A percentile compares a stretch with the other conserved stretches of the same genome.
Conservation (phyloP, 2,329 filamentous ascomycete genomes). For the Colletotrichum tropicale region DNA sequence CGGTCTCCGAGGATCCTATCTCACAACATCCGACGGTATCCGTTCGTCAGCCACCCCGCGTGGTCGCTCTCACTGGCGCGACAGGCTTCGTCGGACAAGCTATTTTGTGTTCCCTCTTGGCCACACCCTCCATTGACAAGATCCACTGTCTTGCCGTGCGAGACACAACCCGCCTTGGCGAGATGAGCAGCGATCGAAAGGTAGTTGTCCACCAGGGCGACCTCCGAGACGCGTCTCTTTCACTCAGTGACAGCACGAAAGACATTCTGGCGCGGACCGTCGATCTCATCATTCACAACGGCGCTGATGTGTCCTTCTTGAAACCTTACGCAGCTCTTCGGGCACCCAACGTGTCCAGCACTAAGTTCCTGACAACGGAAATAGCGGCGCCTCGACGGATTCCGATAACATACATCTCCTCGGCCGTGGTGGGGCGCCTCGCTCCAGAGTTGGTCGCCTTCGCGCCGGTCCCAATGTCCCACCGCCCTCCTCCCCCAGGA, state of each 20-base stretch:
- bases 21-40: not conserved
- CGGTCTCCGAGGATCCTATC: not conserved
- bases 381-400: conserved; percentile 26
- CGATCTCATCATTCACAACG: conserved; percentile 56
- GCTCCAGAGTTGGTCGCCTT: conserved; percentile 6
- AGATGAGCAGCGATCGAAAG: conserved; percentile 24
- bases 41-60: not conserved
- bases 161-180: not conserved
- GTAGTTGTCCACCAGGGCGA: conserved; percentile 40
- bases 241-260: conserved; percentile 32
- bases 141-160: conserved; percentile 20
- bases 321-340: conserved; percentile 33
- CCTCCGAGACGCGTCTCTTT: conserved; percentile 37
- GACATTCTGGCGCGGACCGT: conserved; percentile 13
- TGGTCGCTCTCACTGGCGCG: conserved; percentile 19
- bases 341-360: conserved; percentile 30
- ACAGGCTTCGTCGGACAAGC: conserved; percentile 22
- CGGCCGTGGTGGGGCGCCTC: conserved; percentile 22
- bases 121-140: not conserved
- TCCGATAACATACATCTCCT: conserved; percentile 42
- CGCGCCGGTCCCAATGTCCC: conserved; percentile 1
- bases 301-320: conserved; percentile 37
- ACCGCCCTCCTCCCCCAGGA: conserved; percentile 20
- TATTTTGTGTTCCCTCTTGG: conserved; percentile 2
- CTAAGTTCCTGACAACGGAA: conserved; percentile 25